Percentiles rank a stretch among this genome's conserved stretches.
Evolutionary conservation across 202 grass and related monocot genomes (phyloP).

Genomic region (Hordeum pubiflorum): DNA sequence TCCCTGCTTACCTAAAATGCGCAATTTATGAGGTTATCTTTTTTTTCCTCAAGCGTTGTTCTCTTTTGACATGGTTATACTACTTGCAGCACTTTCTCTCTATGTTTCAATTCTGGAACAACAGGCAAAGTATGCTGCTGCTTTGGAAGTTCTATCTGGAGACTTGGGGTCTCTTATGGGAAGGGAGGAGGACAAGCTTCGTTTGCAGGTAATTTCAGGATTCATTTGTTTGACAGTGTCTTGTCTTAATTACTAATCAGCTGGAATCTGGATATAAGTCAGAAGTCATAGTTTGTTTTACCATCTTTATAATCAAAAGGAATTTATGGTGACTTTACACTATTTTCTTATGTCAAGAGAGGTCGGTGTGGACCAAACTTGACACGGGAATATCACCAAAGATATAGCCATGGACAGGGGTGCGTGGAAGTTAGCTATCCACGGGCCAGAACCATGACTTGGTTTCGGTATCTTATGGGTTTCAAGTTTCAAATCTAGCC

Average conservation of each 20-base stretch:
- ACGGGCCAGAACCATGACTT: no score
- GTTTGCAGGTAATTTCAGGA: constrained; percentile 66
- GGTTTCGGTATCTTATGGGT: no score
- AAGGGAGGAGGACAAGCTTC: constrained; percentile 86
- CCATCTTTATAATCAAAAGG: not conserved
- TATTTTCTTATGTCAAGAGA: not conserved
- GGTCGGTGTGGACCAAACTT: no score
- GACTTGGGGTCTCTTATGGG: constrained; percentile 87
- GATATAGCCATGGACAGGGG: no score
- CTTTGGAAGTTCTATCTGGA: constrained; percentile 89
- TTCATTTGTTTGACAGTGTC: constrained; percentile 21
- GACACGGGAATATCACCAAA: no score
- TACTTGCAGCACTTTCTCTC: constrained; percentile 62
- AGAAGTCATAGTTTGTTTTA: constrained; percentile 11
- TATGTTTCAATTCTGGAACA: constrained; percentile 95
- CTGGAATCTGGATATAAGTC: not conserved
- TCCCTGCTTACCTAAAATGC: constrained; percentile 21
- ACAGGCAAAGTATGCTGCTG: constrained; percentile 76
- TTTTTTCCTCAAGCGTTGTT: not conserved
- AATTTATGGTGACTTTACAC: not conserved
- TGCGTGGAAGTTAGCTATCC: no score
- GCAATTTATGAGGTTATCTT: not conserved
- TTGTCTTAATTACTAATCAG: constrained; percentile 6
- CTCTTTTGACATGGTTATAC: constrained; percentile 24
- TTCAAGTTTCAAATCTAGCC: no score